A percentile compares a stretch with the other conserved stretches of the same genome.
These are phyloP conservation scores for Aspergillus fischeri DNA, from an alignment of 2,329 filamentous ascomycete genomes.

Conservation along the genomic window DNA sequence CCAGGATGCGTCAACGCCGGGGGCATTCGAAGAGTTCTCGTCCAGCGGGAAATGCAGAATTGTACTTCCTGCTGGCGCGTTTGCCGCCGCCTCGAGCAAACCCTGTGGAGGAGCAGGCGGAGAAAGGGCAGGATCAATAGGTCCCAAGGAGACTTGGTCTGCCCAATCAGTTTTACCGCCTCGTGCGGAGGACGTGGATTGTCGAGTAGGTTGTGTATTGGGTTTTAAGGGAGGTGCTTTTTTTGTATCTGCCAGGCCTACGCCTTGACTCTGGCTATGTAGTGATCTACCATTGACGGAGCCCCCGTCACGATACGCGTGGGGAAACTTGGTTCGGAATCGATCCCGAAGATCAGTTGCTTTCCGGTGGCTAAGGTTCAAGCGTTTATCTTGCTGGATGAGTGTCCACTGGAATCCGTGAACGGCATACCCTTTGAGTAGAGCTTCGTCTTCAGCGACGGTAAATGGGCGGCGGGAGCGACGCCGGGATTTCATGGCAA, in stretches of 20 bases:
- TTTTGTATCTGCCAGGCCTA: slow-evolving; percentile 3
- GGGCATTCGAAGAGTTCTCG: slow-evolving; percentile 21
- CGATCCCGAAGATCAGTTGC: slow-evolving; percentile 60
- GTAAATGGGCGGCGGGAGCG: slow-evolving; percentile 55
- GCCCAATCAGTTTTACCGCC: slow-evolving; percentile 14
- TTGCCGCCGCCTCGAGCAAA: slow-evolving; percentile 19
- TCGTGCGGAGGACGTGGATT: slow-evolving; percentile 4
- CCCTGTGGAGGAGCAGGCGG: slow-evolving; percentile 29
- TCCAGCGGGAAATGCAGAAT: slow-evolving; percentile 31
- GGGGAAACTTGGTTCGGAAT: slow-evolving; percentile 57
- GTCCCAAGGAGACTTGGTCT: slow-evolving; percentile 13
- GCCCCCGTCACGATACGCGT: slow-evolving; percentile 50
- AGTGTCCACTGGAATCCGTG: slow-evolving; percentile 58
- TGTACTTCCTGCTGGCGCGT: slow-evolving; percentile 8
- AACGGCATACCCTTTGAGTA: slow-evolving; percentile 56
- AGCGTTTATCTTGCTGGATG: slow-evolving; percentile 53
- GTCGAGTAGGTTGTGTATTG: slow-evolving; percentile 8
- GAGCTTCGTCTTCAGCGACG: slow-evolving; percentile 53
- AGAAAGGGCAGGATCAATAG: slow-evolving; percentile 29
- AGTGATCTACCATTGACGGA: slow-evolving; percentile 33
- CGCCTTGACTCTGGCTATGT: slow-evolving; percentile 10
- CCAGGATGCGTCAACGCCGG: slow-evolving; percentile 25
- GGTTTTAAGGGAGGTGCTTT: slow-evolving; percentile 9
- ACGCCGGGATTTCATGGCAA: slow-evolving; percentile 44
- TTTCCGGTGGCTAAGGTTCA: slow-evolving; percentile 50